A percentile compares a stretch with the other conserved stretches of the same genome.
Conservation (phyloP, 2,329 filamentous ascomycete genomes). For the Emergomyces africanus region DNA sequence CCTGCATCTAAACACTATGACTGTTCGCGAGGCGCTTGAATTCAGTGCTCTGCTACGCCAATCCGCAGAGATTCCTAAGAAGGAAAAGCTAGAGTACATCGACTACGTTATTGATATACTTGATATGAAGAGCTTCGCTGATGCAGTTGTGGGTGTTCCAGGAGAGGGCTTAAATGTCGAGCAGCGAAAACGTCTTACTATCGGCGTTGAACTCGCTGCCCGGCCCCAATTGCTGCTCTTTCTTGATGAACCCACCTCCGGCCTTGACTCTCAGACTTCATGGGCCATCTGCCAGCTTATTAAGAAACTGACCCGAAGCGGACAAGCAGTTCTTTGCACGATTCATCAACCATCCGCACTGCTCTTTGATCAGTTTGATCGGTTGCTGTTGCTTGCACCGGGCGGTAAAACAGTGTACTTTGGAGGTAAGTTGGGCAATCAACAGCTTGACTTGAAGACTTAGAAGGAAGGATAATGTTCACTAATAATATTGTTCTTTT, state of each 20-base stretch:
- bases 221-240: slow-evolving; percentile 82
- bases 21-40: slow-evolving; percentile 73
- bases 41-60: slow-evolving; percentile 82
- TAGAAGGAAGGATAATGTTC: not conserved
- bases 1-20: slow-evolving; percentile 70
- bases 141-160: slow-evolving; percentile 83
- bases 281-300: slow-evolving; percentile 83
- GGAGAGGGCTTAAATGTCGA: slow-evolving; percentile 57
- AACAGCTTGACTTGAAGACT: too few species aligned
- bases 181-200: slow-evolving; percentile 66
- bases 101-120: slow-evolving; percentile 82
- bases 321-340: slow-evolving; percentile 88
- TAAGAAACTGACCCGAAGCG: slow-evolving; percentile 75
- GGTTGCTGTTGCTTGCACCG: slow-evolving; percentile 48
- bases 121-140: slow-evolving; percentile 81
- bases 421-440: slow-evolving; percentile 28
- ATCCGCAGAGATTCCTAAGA: slow-evolving; percentile 53
- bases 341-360: slow-evolving; percentile 92
- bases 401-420: slow-evolving; percentile 58
- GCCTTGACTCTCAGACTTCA: slow-evolving; percentile 82
- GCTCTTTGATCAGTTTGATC: slow-evolving; percentile 75
- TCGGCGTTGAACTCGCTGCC: slow-evolving; percentile 84
- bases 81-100: slow-evolving; percentile 76
- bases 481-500: slow-evolving; percentile 23
- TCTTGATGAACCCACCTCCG: slow-evolving; percentile 86